phyloP scores from a whole-genome alignment of 805 yeast species.

The Candida ponderosae region DNA sequence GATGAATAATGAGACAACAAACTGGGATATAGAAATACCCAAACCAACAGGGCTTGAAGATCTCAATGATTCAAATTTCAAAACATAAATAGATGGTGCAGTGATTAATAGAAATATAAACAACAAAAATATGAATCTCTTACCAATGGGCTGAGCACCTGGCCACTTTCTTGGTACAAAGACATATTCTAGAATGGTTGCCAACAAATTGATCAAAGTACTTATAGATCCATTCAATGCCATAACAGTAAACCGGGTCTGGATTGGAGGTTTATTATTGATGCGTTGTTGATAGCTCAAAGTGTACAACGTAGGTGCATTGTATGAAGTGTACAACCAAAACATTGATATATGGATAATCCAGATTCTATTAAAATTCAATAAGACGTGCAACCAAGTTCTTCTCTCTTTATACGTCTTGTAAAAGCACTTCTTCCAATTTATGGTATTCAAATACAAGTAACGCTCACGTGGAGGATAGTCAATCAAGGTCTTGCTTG shows the following conservation, averaged over 20 bases:
- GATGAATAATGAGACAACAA: constrained; percentile 44
- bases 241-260: constrained; percentile 47
- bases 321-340: constrained; percentile 70
- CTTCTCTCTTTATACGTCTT: constrained; percentile 73
- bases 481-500: constrained; percentile 32
- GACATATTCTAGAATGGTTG: constrained; percentile 46
- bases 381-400: constrained; percentile 67
- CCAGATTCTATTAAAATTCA: constrained; percentile 76
- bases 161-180: constrained; percentile 71
- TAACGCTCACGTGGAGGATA: constrained; percentile 51
- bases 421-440: constrained; percentile 61
- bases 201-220: constrained; percentile 45
- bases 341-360: constrained; percentile 65
- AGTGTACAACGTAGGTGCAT: constrained; percentile 64
- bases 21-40: constrained; percentile 44
- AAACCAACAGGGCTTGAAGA: constrained; percentile 27
- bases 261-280: constrained; percentile 54
- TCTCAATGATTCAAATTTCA: constrained; percentile 23
- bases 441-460: constrained; percentile 39
- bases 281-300: constrained; percentile 40
- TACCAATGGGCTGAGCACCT: constrained; percentile 54
- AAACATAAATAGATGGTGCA: constrained; percentile 42
- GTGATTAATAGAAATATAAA: constrained; percentile 36
- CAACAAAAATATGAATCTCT: constrained; percentile 36
- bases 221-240: constrained; percentile 64